These are phyloP conservation scores for Phoma sp. DNA, from an alignment of 2,329 filamentous ascomycete species.

Conservation along the genomic window DNA sequence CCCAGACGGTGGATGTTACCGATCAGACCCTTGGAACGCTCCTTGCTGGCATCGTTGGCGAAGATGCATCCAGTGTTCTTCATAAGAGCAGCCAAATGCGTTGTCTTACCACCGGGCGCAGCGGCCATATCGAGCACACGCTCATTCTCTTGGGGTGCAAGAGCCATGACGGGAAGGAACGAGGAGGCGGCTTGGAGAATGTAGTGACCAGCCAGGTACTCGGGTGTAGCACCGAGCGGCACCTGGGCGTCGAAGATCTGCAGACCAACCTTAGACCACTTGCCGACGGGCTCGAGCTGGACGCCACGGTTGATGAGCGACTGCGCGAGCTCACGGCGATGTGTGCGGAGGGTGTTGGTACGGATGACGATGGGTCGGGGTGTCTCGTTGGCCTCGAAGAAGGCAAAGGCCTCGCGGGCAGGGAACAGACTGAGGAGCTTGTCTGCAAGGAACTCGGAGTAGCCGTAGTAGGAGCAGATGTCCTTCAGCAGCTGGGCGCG, in stretches of 20 bases:
- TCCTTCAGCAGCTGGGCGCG: conserved; percentile 85
- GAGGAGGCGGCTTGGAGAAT: conserved; percentile 96
- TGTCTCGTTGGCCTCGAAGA: conserved; percentile 98
- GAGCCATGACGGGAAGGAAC: conserved; percentile 96
- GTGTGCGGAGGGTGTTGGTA: conserved; percentile 89
- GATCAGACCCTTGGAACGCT: conserved; percentile 93
- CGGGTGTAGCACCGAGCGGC: conserved; percentile 90
- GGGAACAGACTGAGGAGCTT: conserved; percentile 94
- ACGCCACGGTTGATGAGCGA: conserved; percentile 95
- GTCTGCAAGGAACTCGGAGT: conserved; percentile 91
- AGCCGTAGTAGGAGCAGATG: conserved; percentile 95
- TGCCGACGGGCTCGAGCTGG: conserved; percentile 93
- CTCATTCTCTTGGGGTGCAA: conserved; percentile 92
- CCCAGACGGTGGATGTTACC: conserved; percentile 94
- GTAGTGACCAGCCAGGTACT: conserved; percentile 97
- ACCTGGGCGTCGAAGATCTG: conserved; percentile 93
- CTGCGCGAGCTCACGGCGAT: conserved; percentile 82
- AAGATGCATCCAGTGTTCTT: conserved; percentile 96
- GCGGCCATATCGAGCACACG: conserved; percentile 93
- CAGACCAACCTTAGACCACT: conserved; percentile 97
- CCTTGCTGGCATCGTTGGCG: conserved; percentile 94
- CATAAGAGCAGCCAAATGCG: conserved; percentile 95
- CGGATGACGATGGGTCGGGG: conserved; percentile 92
- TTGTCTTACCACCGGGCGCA: conserved; percentile 94
- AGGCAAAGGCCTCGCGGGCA: conserved; percentile 91